Conservation (phyloP, 2,329 filamentous ascomycete genomes). For the Clonostachys chloroleuca region DNA sequence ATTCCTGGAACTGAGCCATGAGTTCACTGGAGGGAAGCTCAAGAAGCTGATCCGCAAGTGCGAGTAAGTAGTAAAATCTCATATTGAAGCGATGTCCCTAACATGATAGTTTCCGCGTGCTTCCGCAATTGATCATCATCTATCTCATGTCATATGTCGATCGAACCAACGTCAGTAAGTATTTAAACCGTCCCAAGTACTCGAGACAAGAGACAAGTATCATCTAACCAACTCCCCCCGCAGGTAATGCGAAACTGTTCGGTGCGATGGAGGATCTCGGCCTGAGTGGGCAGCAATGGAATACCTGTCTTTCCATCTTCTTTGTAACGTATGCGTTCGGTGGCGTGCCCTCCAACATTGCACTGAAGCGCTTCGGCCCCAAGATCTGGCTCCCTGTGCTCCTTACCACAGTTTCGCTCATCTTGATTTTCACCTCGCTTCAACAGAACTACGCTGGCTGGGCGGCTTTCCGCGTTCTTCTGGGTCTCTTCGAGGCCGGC, state of each 20-base stretch:
- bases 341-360: slow-evolving; percentile 64
- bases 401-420: slow-evolving; percentile 50
- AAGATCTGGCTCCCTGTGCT: slow-evolving; percentile 36
- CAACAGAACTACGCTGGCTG: slow-evolving; percentile 6
- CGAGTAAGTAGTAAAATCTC: too few species aligned
- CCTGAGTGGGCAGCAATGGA: slow-evolving; percentile 51
- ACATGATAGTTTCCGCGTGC: too few species aligned
- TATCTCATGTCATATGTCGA: not conserved
- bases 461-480: slow-evolving; percentile 7
- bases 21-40: too few species aligned
- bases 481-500: slow-evolving; percentile 13
- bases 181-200: too few species aligned
- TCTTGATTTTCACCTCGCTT: slow-evolving; percentile 36
- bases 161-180: not conserved
- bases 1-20: too few species aligned
- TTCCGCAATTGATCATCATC: not conserved
- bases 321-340: slow-evolving; percentile 55
- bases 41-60: too few species aligned
- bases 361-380: slow-evolving; percentile 63
- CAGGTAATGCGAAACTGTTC: slow-evolving; percentile 51
- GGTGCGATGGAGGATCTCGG: slow-evolving; percentile 53
- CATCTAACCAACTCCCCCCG: not conserved
- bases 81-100: too few species aligned
- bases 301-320: slow-evolving; percentile 39
- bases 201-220: not conserved